Evolutionary conservation across 2,329 filamentous ascomycete species (phyloP), one percentile per base, ranked within the genome.

Genomic region (Simplicillium aogashimaense): DNA sequence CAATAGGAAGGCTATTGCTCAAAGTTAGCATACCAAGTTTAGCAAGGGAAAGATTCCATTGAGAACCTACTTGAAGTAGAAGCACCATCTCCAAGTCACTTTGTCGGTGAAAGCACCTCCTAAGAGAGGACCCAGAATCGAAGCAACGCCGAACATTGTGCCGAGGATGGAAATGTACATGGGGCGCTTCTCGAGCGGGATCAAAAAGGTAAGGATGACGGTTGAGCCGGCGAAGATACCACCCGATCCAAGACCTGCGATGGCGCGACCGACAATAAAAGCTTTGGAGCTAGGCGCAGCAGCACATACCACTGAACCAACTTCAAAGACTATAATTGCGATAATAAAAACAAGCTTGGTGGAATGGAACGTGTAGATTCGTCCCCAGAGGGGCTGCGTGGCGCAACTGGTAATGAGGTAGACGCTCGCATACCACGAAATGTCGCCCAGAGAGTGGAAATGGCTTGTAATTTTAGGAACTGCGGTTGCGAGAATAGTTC

Each of bases 341-440:
- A 15, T 40, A 14, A 73, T 60, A 45, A 65, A 72, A 8, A 60
- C 55, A 36, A 50, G 52, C 52, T 72, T 72, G 51, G 72, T 60
- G 45, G 61, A 62, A 55, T 72, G 74, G 39, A 65, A 60, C 51
- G 64, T 66, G 57, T 70, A 73, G 28, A 74, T 48, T 6, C 86
- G 78, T 7, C 88, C 88, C 9, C 83, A 86, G 13, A 95, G 71
- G 9, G 88, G 88, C 57, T 94, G 87, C 50, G 79, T 85, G 0
- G 86, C 86, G 2, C 88, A 83, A 58, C 89, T 94, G 48, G 86
- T 82, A 52, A 94, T 88, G 18, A 94, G 72, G 56, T 94, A 95
- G 15, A 85, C 82, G 0, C 85, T 84, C 0, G 86, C 88, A 9
- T 95, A 77, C 88, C 88, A 95, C 1, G 86, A 89, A 33, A 94